Evolutionary conservation across 1,284 basidiomycete genomes (phyloP).

Genomic region (Coriolopsis trogii): DNA sequence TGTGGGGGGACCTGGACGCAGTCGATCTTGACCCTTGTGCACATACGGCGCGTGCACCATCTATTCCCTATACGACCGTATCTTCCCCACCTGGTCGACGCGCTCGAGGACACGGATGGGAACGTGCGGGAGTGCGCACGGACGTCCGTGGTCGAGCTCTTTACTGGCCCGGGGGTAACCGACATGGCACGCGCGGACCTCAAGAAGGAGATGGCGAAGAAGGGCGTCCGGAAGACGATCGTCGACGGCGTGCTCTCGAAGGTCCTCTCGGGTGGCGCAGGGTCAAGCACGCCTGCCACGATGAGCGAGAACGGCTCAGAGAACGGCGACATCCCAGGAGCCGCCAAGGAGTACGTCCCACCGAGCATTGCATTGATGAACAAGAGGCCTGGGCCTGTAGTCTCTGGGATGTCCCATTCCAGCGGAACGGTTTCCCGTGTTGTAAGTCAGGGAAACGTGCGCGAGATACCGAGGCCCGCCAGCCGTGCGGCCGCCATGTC

Average conservation of each 20-base stretch:
- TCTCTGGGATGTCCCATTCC: conserved; percentile 7
- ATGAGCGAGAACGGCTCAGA: conserved; percentile 59
- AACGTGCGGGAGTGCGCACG: conserved; percentile 87
- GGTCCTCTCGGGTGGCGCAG: conserved; percentile 49
- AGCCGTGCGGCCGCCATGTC: conserved; percentile 57
- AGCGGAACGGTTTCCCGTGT: conserved; percentile 42
- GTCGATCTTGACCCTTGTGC: conserved; percentile 68
- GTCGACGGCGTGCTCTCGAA: conserved; percentile 70
- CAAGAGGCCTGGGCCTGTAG: conserved; percentile 44
- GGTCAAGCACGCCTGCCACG: conserved; percentile 41
- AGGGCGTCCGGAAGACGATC: conserved; percentile 85
- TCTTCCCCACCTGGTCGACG: conserved; percentile 78
- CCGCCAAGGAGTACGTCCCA: conserved; percentile 65
- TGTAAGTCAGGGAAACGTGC: conserved; percentile 49
- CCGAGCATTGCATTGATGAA: conserved; percentile 67
- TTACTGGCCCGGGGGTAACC: conserved; percentile 79
- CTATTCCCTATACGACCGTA: conserved; percentile 86
- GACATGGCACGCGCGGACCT: conserved; percentile 90
- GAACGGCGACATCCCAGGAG: conserved; percentile 49
- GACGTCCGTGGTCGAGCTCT: conserved; percentile 81
- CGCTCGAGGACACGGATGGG: conserved; percentile 89
- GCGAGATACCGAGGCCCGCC: conserved; percentile 53
- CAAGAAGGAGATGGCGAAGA: conserved; percentile 88
- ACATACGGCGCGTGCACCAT: conserved; percentile 66
- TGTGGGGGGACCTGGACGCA: conserved; percentile 30